phyloP scores from a whole-genome alignment of 331 rosid species.

The Stylosanthes scabra region DNA sequence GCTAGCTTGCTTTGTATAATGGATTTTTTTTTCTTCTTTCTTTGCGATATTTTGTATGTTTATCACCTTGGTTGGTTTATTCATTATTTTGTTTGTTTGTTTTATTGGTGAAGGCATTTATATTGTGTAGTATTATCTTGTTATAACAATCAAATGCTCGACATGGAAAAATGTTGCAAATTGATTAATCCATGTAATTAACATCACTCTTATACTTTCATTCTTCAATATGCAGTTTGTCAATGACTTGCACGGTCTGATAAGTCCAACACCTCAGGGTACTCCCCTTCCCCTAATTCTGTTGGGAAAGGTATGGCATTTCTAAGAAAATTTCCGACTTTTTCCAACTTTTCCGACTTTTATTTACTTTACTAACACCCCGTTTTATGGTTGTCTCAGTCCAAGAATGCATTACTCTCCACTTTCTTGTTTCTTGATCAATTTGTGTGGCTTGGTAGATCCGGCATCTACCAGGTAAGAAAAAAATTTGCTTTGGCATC shows the following conservation, averaged over 20 bases:
- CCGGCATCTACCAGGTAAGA: constrained; percentile 84
- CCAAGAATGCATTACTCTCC: constrained; percentile 89
- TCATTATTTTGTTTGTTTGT: constrained; percentile 17
- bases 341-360: constrained; percentile 10
- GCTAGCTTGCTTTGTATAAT: too few relatives aligned
- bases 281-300: constrained; percentile 87
- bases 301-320: constrained; percentile 82
- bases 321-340: constrained; percentile 4
- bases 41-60: too few relatives aligned
- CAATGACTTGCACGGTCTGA: constrained; percentile 88
- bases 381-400: constrained; percentile 52
- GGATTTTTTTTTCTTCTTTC: too few relatives aligned
- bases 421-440: constrained; percentile 98
- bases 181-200: constrained; percentile 13
- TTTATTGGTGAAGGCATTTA: not conserved
- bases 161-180: constrained; percentile 12
- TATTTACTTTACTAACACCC: constrained; percentile 17
- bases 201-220: constrained; percentile 26
- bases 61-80: too few relatives aligned
- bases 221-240: constrained; percentile 73
- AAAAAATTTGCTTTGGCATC: constrained; percentile 1
- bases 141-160: constrained; percentile 13
- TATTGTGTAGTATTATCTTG: constrained; percentile 14
- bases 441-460: constrained; percentile 97
- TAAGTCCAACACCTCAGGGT: constrained; percentile 89